Evolutionary conservation across 2,329 filamentous ascomycete species (phyloP).

Genomic region (Monosporascus ibericus): DNA sequence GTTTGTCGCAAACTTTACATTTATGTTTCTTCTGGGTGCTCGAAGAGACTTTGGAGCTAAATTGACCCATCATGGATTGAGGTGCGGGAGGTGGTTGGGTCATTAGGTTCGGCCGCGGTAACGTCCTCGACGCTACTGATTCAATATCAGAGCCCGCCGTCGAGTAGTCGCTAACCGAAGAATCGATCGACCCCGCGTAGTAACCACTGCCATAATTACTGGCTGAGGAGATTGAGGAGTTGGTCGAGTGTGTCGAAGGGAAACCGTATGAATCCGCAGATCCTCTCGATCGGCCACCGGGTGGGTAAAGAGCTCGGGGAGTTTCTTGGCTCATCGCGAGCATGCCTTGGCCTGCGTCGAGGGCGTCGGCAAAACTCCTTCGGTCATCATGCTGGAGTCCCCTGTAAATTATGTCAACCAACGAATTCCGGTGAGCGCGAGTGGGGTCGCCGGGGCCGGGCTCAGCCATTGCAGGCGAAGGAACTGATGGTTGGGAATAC

Average conservation of each 20-base stretch:
- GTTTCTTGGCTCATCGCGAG: slow-evolving; percentile 94
- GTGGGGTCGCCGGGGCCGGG: slow-evolving; percentile 30
- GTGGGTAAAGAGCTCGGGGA: slow-evolving; percentile 81
- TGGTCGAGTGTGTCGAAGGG: slow-evolving; percentile 74
- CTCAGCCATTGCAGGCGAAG: slow-evolving; percentile 43
- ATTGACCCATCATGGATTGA: slow-evolving; percentile 97
- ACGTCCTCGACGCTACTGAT: slow-evolving; percentile 70
- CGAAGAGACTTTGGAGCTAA: slow-evolving; percentile 92
- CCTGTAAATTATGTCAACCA: slow-evolving; percentile 61
- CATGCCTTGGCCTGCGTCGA: slow-evolving; percentile 92
- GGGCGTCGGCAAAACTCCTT: slow-evolving; percentile 76
- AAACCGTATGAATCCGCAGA: slow-evolving; percentile 89
- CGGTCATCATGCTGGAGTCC: slow-evolving; percentile 51
- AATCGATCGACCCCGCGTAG: slow-evolving; percentile 79
- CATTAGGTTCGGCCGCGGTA: slow-evolving; percentile 67
- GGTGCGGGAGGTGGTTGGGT: slow-evolving; percentile 71
- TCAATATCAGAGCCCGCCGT: slow-evolving; percentile 84
- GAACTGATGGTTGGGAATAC: slow-evolving; percentile 79
- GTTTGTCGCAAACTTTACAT: slow-evolving; percentile 98
- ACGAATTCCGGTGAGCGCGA: slow-evolving; percentile 50
- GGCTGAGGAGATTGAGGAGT: slow-evolving; percentile 84
- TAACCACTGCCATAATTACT: slow-evolving; percentile 75
- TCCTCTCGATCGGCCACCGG: slow-evolving; percentile 55
- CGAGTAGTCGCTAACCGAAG: slow-evolving; percentile 87
- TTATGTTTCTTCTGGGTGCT: slow-evolving; percentile 99